phyloP scores from a whole-genome alignment of 352 stramenopile species.

The Pythium apleroticum region DNA sequence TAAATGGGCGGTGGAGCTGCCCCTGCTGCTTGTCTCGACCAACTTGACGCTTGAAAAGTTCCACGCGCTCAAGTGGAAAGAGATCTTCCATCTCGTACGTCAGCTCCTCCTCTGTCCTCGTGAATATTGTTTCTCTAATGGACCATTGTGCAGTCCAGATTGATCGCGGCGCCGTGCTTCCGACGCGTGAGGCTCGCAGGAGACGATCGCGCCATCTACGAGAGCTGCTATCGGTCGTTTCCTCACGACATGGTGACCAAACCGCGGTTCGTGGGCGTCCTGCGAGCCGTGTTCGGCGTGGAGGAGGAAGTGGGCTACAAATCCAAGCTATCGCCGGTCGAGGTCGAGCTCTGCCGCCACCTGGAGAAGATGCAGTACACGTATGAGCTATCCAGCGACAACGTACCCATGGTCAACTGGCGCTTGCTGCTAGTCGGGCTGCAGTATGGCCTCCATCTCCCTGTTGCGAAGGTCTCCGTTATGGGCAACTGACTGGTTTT shows the following conservation, averaged over 20 bases:
- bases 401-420: constrained; percentile 68
- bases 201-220: constrained; percentile 62
- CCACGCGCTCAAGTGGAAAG: constrained; percentile 61
- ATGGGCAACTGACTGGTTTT: too few relatives aligned
- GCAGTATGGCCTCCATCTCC: constrained; percentile 29
- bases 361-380: constrained; percentile 63
- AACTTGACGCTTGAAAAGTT: constrained; percentile 64
- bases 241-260: constrained; percentile 68
- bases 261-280: constrained; percentile 62
- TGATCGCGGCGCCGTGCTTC: constrained; percentile 47
- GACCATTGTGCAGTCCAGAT: constrained; percentile 26
- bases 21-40: constrained; percentile 26
- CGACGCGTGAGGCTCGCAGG: constrained; percentile 49
- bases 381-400: constrained; percentile 51
- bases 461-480: background rate
- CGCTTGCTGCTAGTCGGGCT: constrained; percentile 53
- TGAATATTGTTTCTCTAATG: background rate
- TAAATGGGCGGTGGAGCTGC: constrained; percentile 26
- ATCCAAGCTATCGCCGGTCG: constrained; percentile 21
- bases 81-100: constrained; percentile 55
- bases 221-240: constrained; percentile 70
- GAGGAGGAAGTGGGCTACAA: constrained; percentile 29
- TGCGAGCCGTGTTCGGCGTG: constrained; percentile 55
- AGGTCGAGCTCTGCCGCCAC: constrained; percentile 46
- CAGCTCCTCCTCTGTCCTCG: too few relatives aligned